Base-by-base conservation (phyloP, 2,329 filamentous ascomycete species). In the Beauveria bassiana region DNA sequence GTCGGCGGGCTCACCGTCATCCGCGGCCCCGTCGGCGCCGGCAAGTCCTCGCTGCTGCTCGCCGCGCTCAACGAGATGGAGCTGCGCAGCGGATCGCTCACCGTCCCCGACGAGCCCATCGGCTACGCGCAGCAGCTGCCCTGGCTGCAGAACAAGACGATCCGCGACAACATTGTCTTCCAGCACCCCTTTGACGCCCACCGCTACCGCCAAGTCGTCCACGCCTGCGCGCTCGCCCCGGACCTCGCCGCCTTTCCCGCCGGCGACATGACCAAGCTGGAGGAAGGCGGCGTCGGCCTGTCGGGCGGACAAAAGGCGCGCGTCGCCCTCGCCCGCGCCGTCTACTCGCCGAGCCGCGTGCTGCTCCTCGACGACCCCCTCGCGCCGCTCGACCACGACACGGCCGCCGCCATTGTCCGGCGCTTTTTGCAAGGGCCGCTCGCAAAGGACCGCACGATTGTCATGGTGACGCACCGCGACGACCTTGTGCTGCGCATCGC, bases 381-480 rank as follows among this genome's bases (percentile, higher is more conserved):
- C 34, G 84, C 85, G 2, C 82, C 85, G 0, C 70, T 88, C 9
- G 85, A 88, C 51, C 84, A 87, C 59, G 79, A 84, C 31, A 88
- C 85, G 0, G 84, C 83, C 0, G 83, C 73, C 71, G 81, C 69
- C 67, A 90, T 77, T 71, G 67, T 96, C 80, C 83, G 75, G 64
- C 83, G 77, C 72, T 81, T 76, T 66, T 78, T 91, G 57, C 79
- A 81, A 22, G 82, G 82, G 0, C 77, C 87, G 0, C 81, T 88
- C 0, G 76, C 81, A 10, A 81, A 85, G 61, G 81, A 78, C 7
- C 81, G 90, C 6, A 90, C 88, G 0, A 86, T 90, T 0, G 83
- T 95, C n/a, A 84, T 92, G 47, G 90, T 93, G 53, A 92, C 91
- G 0, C 89, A 92, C 70, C 81, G 87, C 43, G 87, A 93, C n/a